Conservation (phyloP, 169 alveolate species). For the Plasmodium relictum region DNA sequence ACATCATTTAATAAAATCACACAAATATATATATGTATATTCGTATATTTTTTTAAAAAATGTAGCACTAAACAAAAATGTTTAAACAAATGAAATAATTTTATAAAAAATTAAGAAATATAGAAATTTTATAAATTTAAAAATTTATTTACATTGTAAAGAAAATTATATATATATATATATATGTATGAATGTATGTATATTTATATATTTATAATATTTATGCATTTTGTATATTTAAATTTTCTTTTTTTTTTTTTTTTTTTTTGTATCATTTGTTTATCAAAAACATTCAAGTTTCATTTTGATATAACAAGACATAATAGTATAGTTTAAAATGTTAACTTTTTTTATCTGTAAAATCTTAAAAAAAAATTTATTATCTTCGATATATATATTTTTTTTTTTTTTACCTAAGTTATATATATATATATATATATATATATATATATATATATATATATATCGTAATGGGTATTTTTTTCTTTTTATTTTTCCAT, state of each 20-base stretch:
- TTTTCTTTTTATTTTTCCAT: slow-evolving; percentile 1
- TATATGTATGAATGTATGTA: slow-evolving; percentile 21
- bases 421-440: not conserved
- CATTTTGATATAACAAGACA: slow-evolving; percentile 66
- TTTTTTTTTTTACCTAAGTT: not conserved
- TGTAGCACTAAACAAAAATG: not conserved
- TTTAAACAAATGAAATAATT: not conserved
- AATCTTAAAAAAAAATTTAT: slow-evolving; percentile 17
- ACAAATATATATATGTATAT: not conserved
- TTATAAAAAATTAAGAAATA: not conserved
- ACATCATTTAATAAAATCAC: too few relatives aligned
- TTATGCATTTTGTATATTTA: slow-evolving; percentile 16
- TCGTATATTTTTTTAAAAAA: not conserved
- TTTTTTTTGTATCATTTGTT: slow-evolving; percentile 1
- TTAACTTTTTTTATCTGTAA: slow-evolving; percentile 18
- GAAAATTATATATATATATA: not conserved
- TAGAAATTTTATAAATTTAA: not conserved
- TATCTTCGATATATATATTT: not conserved
- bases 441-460: slow-evolving; percentile 2
- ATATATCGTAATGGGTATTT: not conserved
- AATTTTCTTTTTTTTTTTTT: not conserved
- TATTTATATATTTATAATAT: not conserved
- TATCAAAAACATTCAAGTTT: slow-evolving; percentile 37
- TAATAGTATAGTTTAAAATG: slow-evolving; percentile 35
- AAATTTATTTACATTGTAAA: too few relatives aligned